phyloP scores from a whole-genome alignment of 495 filamentous ascomycete species.

The Tuber borchii region DNA sequence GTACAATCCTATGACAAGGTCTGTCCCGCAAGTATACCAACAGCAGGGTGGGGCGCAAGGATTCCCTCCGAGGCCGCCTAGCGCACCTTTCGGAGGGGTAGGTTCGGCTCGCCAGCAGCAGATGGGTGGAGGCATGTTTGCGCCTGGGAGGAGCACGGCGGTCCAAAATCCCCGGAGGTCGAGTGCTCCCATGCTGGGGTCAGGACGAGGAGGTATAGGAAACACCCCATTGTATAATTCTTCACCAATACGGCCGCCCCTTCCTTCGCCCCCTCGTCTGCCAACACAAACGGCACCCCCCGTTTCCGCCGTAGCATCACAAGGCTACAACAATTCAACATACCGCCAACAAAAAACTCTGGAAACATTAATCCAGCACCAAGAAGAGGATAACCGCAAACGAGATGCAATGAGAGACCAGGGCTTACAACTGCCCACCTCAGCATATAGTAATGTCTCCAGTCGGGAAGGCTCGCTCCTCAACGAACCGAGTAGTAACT shows the following conservation, averaged over 20 bases:
- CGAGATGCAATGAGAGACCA: not conserved
- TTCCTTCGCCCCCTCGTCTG: not conserved
- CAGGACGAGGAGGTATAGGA: not conserved
- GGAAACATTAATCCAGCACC: not conserved
- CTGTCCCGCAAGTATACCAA: not conserved
- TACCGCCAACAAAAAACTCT: not conserved
- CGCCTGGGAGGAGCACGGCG: not conserved
- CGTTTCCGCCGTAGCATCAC: not conserved
- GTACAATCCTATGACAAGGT: not conserved
- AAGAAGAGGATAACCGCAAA: not conserved
- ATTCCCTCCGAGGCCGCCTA: not conserved
- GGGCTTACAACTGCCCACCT: not conserved
- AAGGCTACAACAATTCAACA: not conserved
- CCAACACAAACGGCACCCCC: not conserved
- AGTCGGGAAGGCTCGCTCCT: not conserved
- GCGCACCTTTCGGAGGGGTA: not conserved
- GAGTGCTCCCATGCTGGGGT: not conserved
- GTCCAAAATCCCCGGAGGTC: not conserved
- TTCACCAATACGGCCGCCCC: not conserved
- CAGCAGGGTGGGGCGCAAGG: not conserved
- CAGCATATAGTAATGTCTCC: not conserved
- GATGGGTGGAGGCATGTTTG: not conserved
- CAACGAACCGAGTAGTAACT: not conserved
- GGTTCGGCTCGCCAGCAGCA: not conserved
- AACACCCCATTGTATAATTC: not conserved